Percentiles rank a stretch among this genome's conserved stretches.
Evolutionary conservation across 805 yeast genomes (phyloP).

Genomic region (Clavispora fructus): DNA sequence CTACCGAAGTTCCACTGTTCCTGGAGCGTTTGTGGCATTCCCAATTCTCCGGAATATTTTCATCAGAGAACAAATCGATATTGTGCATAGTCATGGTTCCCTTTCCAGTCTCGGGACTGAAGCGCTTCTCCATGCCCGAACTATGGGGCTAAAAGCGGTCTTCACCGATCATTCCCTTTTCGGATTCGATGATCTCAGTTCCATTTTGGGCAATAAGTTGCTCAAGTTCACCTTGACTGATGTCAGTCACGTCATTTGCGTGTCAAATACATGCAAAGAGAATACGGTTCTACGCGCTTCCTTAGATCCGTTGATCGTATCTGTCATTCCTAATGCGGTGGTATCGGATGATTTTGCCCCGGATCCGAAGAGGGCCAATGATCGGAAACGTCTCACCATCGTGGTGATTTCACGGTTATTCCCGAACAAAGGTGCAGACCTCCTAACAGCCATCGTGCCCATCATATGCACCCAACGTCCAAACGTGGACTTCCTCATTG

Average conservation of each 20-base stretch:
- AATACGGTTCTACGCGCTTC: conserved; percentile 87
- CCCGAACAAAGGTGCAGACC: conserved; percentile 95
- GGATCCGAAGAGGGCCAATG: conserved; percentile 15
- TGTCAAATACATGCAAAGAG: conserved; percentile 93
- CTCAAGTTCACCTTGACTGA: conserved; percentile 79
- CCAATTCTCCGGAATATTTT: conserved; percentile 82
- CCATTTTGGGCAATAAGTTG: conserved; percentile 81
- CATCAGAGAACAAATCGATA: conserved; percentile 77
- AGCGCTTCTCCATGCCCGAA: conserved; percentile 82
- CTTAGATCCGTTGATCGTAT: conserved; percentile 68
- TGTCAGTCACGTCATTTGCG: conserved; percentile 92
- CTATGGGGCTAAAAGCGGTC: conserved; percentile 88
- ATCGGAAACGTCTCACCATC: conserved; percentile 50
- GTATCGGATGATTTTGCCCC: conserved; percentile 78
- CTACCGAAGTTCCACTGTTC: conserved; percentile 81
- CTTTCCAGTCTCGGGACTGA: conserved; percentile 84
- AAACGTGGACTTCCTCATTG: conserved; percentile 74
- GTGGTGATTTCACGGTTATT: conserved; percentile 88
- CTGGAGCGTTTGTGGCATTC: conserved; percentile 83
- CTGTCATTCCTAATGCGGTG: conserved; percentile 96
- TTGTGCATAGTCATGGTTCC: conserved; percentile 95
- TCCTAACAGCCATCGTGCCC: conserved; percentile 80
- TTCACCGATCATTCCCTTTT: conserved; percentile 94
- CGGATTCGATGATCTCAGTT: conserved; percentile 84
- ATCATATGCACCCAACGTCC: conserved; percentile 60